Evolutionary conservation across 2,329 filamentous ascomycete genomes (phyloP).

Genomic region (Colletotrichum sp.): DNA sequence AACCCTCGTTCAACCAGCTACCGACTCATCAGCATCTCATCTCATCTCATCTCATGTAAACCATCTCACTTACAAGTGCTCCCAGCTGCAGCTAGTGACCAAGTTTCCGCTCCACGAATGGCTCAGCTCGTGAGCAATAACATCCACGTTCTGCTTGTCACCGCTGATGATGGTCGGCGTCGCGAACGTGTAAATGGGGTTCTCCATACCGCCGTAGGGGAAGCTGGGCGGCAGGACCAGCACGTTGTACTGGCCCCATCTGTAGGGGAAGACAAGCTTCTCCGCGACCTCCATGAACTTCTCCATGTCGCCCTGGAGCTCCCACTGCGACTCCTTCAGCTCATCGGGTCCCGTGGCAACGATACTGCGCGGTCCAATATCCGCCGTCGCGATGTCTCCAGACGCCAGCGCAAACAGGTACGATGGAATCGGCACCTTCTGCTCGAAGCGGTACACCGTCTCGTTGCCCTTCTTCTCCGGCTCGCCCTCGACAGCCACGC

Average conservation of each 20-base stretch:
- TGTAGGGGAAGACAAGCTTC: slow-evolving; percentile 81
- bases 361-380: slow-evolving; percentile 82
- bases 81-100: slow-evolving; percentile 80
- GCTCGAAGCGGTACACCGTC: slow-evolving; percentile 83
- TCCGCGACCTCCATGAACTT: slow-evolving; percentile 90
- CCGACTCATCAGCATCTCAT: background rate
- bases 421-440: slow-evolving; percentile 89
- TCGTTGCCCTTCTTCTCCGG: slow-evolving; percentile 59
- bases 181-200: slow-evolving; percentile 93
- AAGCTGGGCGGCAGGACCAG: slow-evolving; percentile 89
- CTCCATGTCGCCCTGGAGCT: slow-evolving; percentile 89
- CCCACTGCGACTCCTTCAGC: slow-evolving; percentile 83
- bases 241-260: slow-evolving; percentile 95
- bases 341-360: slow-evolving; percentile 91
- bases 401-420: slow-evolving; percentile 94
- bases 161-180: slow-evolving; percentile 94
- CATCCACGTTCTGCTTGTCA: slow-evolving; percentile 89
- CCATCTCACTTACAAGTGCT: slow-evolving; percentile 67
- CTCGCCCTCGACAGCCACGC: slow-evolving; percentile 59
- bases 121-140: slow-evolving; percentile 85
- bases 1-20: slow-evolving; percentile 78
- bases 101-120: slow-evolving; percentile 90
- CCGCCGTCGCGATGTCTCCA: slow-evolving; percentile 84
- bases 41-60: background rate
- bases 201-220: slow-evolving; percentile 90